Evolutionary conservation across 2,329 filamentous ascomycete species (phyloP).

Genomic region (Fusarium tricinctum): DNA sequence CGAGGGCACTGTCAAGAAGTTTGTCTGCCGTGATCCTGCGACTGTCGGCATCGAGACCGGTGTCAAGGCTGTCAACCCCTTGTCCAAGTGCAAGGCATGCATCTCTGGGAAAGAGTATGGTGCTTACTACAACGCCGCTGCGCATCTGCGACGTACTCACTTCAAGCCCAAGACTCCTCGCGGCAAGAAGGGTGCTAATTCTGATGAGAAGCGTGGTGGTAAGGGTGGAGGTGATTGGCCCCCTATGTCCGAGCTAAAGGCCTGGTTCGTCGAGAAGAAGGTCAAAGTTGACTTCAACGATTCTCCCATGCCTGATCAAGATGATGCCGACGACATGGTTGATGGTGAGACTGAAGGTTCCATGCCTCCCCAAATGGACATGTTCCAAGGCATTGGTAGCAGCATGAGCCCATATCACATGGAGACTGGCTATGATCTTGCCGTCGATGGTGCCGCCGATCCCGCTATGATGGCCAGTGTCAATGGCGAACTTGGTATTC

Average conservation of each 20-base stretch:
- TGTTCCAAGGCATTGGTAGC: constrained; percentile 45
- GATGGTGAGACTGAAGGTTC: constrained; percentile 42
- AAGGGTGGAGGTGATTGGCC: constrained; percentile 54
- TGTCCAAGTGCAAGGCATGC: constrained; percentile 88
- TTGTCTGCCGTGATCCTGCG: constrained; percentile 69
- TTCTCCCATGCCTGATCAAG: constrained; percentile 52
- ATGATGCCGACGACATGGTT: constrained; percentile 50
- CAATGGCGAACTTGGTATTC: constrained; percentile 37
- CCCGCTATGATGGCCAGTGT: constrained; percentile 38
- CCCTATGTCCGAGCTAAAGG: constrained; percentile 54
- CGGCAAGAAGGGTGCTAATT: constrained; percentile 57
- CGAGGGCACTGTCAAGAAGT: constrained; percentile 66
- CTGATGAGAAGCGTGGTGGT: constrained; percentile 66
- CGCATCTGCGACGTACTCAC: constrained; percentile 88
- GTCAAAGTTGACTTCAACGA: constrained; percentile 60
- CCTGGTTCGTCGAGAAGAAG: constrained; percentile 70
- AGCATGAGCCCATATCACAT: constrained; percentile 43
- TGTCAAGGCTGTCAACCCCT: constrained; percentile 71
- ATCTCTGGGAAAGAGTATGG: constrained; percentile 82
- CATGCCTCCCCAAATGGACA: constrained; percentile 37
- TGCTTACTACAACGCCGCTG: constrained; percentile 94
- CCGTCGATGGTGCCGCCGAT: constrained; percentile 39
- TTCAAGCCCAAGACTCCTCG: constrained; percentile 77
- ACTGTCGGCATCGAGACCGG: constrained; percentile 55
- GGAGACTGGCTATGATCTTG: constrained; percentile 44